These are phyloP conservation scores for Cyberlindnera xishuangbannaensis DNA, from an alignment of 805 yeast genomes.

Conservation along the genomic window DNA sequence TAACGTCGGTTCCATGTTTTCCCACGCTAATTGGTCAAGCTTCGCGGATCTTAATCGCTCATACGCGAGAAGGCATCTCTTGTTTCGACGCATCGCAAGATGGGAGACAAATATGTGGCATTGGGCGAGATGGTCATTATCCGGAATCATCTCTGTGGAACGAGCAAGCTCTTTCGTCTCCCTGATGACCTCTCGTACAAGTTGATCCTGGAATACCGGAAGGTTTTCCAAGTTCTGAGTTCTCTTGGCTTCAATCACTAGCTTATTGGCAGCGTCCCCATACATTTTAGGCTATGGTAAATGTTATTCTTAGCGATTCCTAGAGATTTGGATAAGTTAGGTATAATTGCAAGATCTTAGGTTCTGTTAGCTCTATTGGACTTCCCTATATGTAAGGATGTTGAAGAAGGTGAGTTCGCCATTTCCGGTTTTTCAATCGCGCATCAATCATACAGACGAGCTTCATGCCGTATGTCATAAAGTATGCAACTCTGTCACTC, in stretches of 20 bases:
- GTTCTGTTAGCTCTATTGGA: background rate
- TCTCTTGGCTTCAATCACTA: slow-evolving; percentile 82
- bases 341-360: too few species aligned
- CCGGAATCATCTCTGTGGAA: slow-evolving; percentile 6
- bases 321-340: background rate
- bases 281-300: slow-evolving; percentile 48
- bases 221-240: slow-evolving; percentile 56
- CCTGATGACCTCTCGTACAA: slow-evolving; percentile 60
- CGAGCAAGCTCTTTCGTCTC: slow-evolving; percentile 63
- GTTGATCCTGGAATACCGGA: slow-evolving; percentile 68
- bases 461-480: too few species aligned
- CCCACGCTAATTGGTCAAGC: slow-evolving; percentile 69
- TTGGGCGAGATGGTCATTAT: slow-evolving; percentile 8
- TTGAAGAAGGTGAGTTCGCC: background rate
- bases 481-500: too few species aligned
- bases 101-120: slow-evolving; percentile 16
- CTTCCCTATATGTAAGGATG: background rate
- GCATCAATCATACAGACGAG: too few species aligned
- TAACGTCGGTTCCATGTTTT: slow-evolving; percentile 49
- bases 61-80: slow-evolving; percentile 83
- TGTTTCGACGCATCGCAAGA: slow-evolving; percentile 69
- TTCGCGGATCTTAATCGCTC: slow-evolving; percentile 65
- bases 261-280: slow-evolving; percentile 80
- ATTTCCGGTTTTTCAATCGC: background rate
- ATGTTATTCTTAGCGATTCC: background rate